Base-by-base conservation (phyloP, 805 yeast species). In the Lipomyces mesembrius region DNA sequence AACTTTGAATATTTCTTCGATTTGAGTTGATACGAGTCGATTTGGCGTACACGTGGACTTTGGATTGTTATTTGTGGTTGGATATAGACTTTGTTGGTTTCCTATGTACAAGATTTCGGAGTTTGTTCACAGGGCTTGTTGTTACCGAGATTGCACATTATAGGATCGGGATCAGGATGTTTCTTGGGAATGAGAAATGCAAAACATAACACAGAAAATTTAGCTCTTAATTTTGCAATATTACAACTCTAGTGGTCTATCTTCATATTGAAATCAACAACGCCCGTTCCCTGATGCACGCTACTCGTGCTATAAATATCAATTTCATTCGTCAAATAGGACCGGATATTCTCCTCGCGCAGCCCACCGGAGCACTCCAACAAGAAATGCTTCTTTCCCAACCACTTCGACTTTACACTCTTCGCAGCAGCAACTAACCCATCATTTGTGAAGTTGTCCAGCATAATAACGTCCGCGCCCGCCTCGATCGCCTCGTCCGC, bases 381-480 rank as follows among this genome's bases (percentile, higher is more conserved):
- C 70, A 91, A 78, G 72, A 91, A 92, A 17, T 82, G 81, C 60
- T 71, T 74, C 43, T 58, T 59, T 22, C 71, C 74, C 2, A 75
- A 73, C 87, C 90, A 91, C 71, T 81, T 81, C 2, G 73, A 65
- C 76, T 88, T 92, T 68, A 93, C 79, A 69, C 78, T 83, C 35
- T 75, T 76, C 0, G 97, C 96, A 22, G 89, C 94, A 0, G 75
- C 71, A 68, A 84, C 86, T 66, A 93, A 81, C 20, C 83, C 89
- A 0, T 82, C 84, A 1, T 92, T 91, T 3, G 82, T 76, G 77
- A 94, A 94, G 77, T 93, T 93, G 75, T 93, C 98, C 75, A 93
- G 83, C 98, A 93, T 93, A 68, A 94, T 88, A 25, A 94, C 90
- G 77, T 93, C 98, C 0, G 98, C 98, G 12, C 98, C 98, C 1